phyloP scores from a whole-genome alignment of 441 rosid species.

The Omphalea diandra region DNA sequence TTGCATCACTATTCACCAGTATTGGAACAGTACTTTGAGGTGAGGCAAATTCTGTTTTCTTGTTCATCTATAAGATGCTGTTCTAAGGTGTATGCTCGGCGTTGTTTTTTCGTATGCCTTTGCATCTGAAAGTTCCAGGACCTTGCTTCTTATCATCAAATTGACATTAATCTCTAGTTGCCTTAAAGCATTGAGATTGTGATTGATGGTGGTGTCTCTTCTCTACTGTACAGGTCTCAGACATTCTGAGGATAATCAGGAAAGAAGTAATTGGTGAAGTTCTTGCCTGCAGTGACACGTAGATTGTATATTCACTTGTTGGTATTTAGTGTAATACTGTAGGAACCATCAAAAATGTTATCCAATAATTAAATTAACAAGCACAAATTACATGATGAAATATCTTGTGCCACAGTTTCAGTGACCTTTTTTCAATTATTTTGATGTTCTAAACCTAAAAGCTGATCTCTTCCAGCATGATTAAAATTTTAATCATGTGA shows the following conservation, averaged over 20 bases:
- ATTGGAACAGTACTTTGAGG: conserved; percentile 47
- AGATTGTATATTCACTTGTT: background rate
- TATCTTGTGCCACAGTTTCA: background rate
- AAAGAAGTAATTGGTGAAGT: conserved; percentile 37
- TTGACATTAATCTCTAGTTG: background rate
- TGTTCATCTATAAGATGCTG: background rate
- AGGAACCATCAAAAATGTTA: background rate
- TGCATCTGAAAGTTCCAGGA: background rate
- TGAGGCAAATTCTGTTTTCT: conserved; percentile 19
- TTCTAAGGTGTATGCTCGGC: background rate
- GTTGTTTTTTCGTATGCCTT: background rate
- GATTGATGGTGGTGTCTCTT: background rate
- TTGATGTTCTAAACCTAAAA: background rate
- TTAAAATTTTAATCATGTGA: too few relatives aligned
- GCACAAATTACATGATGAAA: background rate
- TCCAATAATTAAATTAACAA: background rate
- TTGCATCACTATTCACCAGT: conserved; percentile 43
- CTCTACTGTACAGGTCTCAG: conserved; percentile 40
- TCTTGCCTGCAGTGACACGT: conserved; percentile 6
- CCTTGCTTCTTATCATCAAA: background rate
- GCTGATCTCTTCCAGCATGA: too few relatives aligned
- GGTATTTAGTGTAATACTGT: background rate
- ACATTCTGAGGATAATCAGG: conserved; percentile 49
- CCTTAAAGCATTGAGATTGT: background rate
- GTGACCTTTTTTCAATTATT: background rate